Conservation (phyloP, 768 basidiomycete genomes). For the Phylloporus sp. region DNA sequence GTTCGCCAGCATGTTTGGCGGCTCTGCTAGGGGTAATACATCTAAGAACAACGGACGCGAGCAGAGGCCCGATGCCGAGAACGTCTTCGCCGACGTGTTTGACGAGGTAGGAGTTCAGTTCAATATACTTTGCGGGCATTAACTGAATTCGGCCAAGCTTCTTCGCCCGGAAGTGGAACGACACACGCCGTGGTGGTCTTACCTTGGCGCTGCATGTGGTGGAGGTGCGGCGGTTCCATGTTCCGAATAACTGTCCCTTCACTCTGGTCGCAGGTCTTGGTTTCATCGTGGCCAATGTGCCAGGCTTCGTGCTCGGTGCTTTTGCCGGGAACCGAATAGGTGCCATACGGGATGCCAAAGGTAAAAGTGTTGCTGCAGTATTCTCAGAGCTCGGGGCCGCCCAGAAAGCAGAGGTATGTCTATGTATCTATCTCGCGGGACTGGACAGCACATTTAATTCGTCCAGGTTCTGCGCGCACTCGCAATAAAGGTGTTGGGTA, state of each 20-base stretch:
- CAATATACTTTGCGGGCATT: background rate
- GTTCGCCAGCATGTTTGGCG: conserved; percentile 70
- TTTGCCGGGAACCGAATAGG: conserved; percentile 89
- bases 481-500: conserved; percentile 79
- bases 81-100: conserved; percentile 86
- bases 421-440: background rate
- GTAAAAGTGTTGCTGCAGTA: conserved; percentile 87
- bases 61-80: conserved; percentile 69
- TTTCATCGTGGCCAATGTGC: conserved; percentile 67
- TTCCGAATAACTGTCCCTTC: conserved; percentile 29
- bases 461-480: conserved; percentile 73
- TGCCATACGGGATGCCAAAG: conserved; percentile 90
- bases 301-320: conserved; percentile 82
- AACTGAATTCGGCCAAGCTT: conserved; percentile 41
- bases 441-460: background rate
- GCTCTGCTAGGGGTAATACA: conserved; percentile 27
- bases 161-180: conserved; percentile 79
- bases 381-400: conserved; percentile 70
- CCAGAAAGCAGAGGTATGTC: conserved; percentile 83
- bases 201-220: conserved; percentile 66
- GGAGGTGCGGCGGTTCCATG: conserved; percentile 37
- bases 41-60: conserved; percentile 32
- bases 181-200: conserved; percentile 70
- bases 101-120: conserved; percentile 63
- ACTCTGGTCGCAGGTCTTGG: conserved; percentile 32